phyloP scores from a whole-genome alignment of 352 stramenopile species.

The Phytophthora capsici region DNA sequence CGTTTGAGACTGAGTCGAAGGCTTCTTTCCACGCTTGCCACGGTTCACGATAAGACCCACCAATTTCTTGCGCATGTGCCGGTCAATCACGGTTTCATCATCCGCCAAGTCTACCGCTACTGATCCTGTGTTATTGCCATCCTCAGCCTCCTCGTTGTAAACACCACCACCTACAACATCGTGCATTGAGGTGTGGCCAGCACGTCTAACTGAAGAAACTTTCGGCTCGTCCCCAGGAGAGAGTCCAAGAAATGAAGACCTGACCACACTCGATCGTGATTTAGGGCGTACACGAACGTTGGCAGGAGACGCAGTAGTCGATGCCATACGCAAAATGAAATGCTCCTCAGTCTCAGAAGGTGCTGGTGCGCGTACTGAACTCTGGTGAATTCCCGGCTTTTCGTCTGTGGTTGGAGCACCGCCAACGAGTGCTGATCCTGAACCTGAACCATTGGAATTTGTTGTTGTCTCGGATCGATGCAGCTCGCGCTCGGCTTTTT shows the following conservation, averaged over 20 bases:
- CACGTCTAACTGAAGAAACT: constrained; percentile 16
- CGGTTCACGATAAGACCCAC: constrained; percentile 83
- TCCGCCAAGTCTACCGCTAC: constrained; percentile 56
- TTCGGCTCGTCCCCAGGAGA: constrained; percentile 31
- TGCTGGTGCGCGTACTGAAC: constrained; percentile 57
- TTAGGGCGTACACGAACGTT: constrained; percentile 85
- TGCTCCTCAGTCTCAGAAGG: constrained; percentile 81
- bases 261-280: constrained; percentile 44
- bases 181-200: constrained; percentile 18
- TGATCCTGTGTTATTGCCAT: constrained; percentile 20
- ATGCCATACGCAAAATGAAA: constrained; percentile 87
- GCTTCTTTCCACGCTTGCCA: constrained; percentile 76
- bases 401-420: constrained; percentile 34
- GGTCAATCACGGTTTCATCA: constrained; percentile 73
- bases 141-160: constrained; percentile 38
- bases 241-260: constrained; percentile 34
- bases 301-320: constrained; percentile 59
- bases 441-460: constrained; percentile 27
- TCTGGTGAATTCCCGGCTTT: constrained; percentile 39
- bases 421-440: constrained; percentile 25
- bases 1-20: constrained; percentile 21
- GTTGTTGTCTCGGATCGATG: constrained; percentile 68
- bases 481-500: constrained; percentile 82
- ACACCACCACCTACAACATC: constrained; percentile 32
- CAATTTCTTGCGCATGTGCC: constrained; percentile 84